These are phyloP conservation scores for Phoma herbarum DNA, from an alignment of 2,329 filamentous ascomycete genomes.

Conservation along the genomic window DNA sequence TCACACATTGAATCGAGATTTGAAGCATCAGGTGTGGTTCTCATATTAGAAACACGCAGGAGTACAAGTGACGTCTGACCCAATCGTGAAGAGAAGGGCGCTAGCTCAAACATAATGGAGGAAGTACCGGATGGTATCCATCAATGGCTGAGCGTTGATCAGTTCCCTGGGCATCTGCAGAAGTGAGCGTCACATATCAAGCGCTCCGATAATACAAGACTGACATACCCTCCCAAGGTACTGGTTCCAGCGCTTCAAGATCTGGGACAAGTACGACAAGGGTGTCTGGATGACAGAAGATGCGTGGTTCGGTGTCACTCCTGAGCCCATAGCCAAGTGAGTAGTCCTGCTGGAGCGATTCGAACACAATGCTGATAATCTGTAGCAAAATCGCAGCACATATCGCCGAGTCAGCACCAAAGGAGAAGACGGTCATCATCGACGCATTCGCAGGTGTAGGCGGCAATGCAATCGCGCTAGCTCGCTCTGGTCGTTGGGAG, in stretches of 20 bases:
- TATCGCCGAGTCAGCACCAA: slow-evolving; percentile 65
- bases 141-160: slow-evolving; percentile 74
- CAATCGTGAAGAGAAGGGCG: not conserved
- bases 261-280: slow-evolving; percentile 87
- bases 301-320: slow-evolving; percentile 97
- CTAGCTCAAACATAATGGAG: slow-evolving; percentile 22
- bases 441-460: slow-evolving; percentile 93
- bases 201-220: not conserved
- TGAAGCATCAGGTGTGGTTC: not conserved
- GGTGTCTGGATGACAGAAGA: slow-evolving; percentile 91
- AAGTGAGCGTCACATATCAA: slow-evolving; percentile 67
- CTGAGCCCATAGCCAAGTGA: slow-evolving; percentile 87
- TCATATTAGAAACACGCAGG: too few species aligned
- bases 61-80: not conserved
- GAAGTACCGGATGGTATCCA: slow-evolving; percentile 55
- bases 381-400: slow-evolving; percentile 77
- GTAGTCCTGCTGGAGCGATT: not conserved
- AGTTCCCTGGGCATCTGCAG: slow-evolving; percentile 84
- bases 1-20: not conserved
- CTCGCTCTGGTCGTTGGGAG: slow-evolving; percentile 78
- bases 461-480: slow-evolving; percentile 95
- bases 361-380: slow-evolving; percentile 17
- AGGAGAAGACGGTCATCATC: slow-evolving; percentile 72
- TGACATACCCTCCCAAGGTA: slow-evolving; percentile 68
- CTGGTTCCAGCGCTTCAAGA: slow-evolving; percentile 85